A percentile compares a stretch with the other conserved stretches of the same genome.
Evolutionary conservation across 768 basidiomycete genomes (phyloP).

Genomic region (Lentinula guzmanii): DNA sequence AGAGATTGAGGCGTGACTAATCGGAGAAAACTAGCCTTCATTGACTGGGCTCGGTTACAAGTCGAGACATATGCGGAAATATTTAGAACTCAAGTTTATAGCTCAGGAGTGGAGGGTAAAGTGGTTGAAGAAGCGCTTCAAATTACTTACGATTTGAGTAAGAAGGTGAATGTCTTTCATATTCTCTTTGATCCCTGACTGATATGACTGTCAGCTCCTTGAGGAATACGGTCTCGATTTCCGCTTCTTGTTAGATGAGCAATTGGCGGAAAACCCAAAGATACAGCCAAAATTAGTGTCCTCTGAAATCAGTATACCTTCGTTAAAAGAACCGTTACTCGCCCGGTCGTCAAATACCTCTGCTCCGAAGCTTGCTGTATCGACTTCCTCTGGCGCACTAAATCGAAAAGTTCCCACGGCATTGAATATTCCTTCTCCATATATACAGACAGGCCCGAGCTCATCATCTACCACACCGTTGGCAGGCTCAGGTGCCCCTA

Average conservation of each 20-base stretch:
- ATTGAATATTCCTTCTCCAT: conserved; percentile 10
- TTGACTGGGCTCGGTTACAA: conserved; percentile 89
- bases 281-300: conserved; percentile 3
- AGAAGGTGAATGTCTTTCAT: conserved; percentile 52
- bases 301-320: conserved; percentile 17
- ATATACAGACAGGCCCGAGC: conserved; percentile 11
- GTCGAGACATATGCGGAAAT: conserved; percentile 78
- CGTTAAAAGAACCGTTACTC: conserved; percentile 13
- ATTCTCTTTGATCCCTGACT: background rate
- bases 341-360: conserved; percentile 25
- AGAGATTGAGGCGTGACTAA: background rate
- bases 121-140: conserved; percentile 74
- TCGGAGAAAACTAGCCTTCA: conserved; percentile 58
- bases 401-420: background rate
- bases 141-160: conserved; percentile 76
- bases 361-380: conserved; percentile 17
- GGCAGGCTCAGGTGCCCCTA: conserved; percentile 7
- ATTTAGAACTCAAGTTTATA: conserved; percentile 90
- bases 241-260: conserved; percentile 80
- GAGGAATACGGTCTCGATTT: conserved; percentile 95
- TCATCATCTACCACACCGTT: conserved; percentile 6
- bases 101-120: conserved; percentile 64
- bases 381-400: background rate
- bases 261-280: conserved; percentile 50
- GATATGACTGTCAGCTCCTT: conserved; percentile 47